A percentile compares a stretch with the other conserved stretches of the same genome.
These are phyloP conservation scores for Pythium inflatum DNA, from an alignment of 352 stramenopile species.

Conservation along the genomic window DNA sequence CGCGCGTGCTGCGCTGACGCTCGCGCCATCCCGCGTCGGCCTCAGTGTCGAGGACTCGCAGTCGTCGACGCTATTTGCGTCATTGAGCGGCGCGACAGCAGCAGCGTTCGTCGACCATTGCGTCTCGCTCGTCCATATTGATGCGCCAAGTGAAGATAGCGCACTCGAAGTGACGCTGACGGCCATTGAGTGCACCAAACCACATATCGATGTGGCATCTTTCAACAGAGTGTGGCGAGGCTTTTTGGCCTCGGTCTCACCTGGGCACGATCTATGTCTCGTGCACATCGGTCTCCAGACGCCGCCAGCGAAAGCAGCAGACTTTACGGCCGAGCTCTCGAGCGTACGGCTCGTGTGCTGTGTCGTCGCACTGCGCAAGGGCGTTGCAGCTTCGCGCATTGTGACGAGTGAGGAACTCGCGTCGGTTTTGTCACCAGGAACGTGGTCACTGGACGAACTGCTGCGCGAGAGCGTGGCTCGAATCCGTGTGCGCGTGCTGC, in stretches of 20 bases:
- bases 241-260: background rate
- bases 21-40: slow-evolving; percentile 32
- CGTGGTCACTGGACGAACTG: background rate
- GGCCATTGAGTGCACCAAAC: no score
- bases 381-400: slow-evolving; percentile 1
- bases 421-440: background rate
- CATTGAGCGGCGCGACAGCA: background rate
- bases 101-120: slow-evolving; percentile 21
- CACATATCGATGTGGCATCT: no score
- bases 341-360: slow-evolving; percentile 10
- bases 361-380: slow-evolving; percentile 8
- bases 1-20: slow-evolving; percentile 23
- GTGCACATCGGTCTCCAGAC: slow-evolving; percentile 8
- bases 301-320: background rate
- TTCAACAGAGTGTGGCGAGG: slow-evolving; percentile 5
- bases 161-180: background rate
- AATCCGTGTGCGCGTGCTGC: slow-evolving; percentile 4
- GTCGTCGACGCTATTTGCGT: background rate
- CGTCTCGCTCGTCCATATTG: slow-evolving; percentile 25
- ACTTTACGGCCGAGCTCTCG: background rate
- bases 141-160: background rate
- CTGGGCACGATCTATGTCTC: slow-evolving; percentile 14
- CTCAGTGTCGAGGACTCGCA: background rate
- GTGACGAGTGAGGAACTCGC: slow-evolving; percentile 4
- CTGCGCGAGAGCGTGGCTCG: background rate